Evolutionary conservation across 257 asterid genomes (phyloP), one percentile per base, ranked within the genome.

Genomic region (Paulownia fortunei): DNA sequence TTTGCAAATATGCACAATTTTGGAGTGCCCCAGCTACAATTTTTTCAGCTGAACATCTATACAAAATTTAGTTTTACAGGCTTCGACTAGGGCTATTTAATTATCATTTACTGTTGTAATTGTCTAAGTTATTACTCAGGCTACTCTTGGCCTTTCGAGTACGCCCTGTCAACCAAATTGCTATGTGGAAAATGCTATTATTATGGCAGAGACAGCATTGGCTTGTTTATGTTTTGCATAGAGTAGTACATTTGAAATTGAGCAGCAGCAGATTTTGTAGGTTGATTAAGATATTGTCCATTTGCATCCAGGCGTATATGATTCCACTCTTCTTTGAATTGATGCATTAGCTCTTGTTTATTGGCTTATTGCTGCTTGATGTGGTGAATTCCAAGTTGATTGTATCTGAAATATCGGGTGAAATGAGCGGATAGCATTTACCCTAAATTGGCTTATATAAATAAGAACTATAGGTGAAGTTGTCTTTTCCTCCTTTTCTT

Each of bases 41-140:
- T 30, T 56, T 70, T 54, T 19, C 0, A 24, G 6, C 12, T 3
- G 8, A 26, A 30, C 5, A 6, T 12, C 44, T 23, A 27, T 23
- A 13, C 36, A 13, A 24, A 12, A 9, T 36, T 13, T 61, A 46
- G 24, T 76, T 54, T 42, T 21, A 54, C 56, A 5, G 49, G 11
- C 1, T 36, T 9, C 10, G 16, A 32, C 26, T 36, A 34, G 54
- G 46, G 19, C 8, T 59, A 27, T 32, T 52, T 59, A 26, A 9
- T 69, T 13, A 23, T 46, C 6, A 30, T 69, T 56, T 5, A 26
- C 42, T 16, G n/a, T 59, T 69, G 77, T 70, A 78, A n/a, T 52
- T 71, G n/a, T n/a, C 16, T 12, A 72, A 36, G 69, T 36, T 67
- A n/a, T 10, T 52, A 18, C 16, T 52, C 41, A 2, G 58, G 37